These are phyloP conservation scores for Psilocybe subaeruginosa DNA, from an alignment of 768 basidiomycete species.

Conservation along the genomic window DNA sequence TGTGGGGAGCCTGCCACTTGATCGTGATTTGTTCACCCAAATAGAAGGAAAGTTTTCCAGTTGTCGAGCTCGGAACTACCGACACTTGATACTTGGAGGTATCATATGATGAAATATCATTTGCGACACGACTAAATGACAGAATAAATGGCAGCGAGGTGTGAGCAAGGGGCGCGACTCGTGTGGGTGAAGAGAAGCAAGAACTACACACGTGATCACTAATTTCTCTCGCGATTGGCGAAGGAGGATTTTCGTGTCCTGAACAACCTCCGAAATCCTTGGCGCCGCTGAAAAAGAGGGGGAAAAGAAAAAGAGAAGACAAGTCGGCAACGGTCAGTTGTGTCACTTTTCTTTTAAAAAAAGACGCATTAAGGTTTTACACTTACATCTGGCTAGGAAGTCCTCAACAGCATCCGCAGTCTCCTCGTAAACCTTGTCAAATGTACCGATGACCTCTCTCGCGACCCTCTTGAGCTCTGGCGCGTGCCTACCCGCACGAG, in stretches of 20 bases:
- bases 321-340: neutral
- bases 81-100: constrained; percentile 76
- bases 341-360: neutral
- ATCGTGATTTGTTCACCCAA: constrained; percentile 90
- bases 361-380: constrained; percentile 2
- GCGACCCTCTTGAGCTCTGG: constrained; percentile 81
- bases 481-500: constrained; percentile 77
- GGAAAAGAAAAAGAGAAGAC: neutral
- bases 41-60: constrained; percentile 68
- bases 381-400: constrained; percentile 86
- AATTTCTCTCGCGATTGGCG: constrained; percentile 91
- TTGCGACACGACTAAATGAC: constrained; percentile 68
- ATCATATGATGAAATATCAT: constrained; percentile 81
- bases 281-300: constrained; percentile 67
- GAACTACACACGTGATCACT: constrained; percentile 79
- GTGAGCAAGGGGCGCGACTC: neutral
- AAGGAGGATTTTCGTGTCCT: constrained; percentile 90
- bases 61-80: constrained; percentile 51
- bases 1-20: constrained; percentile 83
- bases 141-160: constrained; percentile 1
- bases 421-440: constrained; percentile 95
- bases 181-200: neutral
- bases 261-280: constrained; percentile 83
- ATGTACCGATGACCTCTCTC: constrained; percentile 89
- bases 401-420: constrained; percentile 93